A percentile compares a stretch with the other conserved stretches of the same genome.
These are phyloP conservation scores for Plantago coronopus DNA, from an alignment of 305 asterid genomes.

Conservation along the genomic window DNA sequence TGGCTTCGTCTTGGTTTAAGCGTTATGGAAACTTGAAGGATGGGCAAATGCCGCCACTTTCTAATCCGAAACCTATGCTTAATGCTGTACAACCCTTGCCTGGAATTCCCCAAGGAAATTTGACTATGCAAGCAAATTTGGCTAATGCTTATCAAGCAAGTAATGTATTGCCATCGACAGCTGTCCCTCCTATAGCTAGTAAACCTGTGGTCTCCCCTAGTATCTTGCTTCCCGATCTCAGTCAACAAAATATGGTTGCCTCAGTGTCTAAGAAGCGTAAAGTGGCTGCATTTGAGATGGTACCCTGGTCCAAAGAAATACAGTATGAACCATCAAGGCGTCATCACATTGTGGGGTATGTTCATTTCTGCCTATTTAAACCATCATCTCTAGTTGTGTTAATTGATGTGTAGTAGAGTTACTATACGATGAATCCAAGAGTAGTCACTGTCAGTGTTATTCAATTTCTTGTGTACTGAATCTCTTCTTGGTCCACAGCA, in stretches of 20 bases:
- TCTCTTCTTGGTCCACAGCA: conserved; percentile 34
- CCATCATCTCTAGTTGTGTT: not conserved
- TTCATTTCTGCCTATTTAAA: conserved; percentile 20
- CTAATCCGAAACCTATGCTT: conserved; percentile 25
- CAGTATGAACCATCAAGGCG: conserved; percentile 24
- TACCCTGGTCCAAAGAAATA: conserved; percentile 69
- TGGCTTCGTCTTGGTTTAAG: conserved; percentile 56
- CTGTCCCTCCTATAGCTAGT: conserved; percentile 24
- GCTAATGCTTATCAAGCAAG: conserved; percentile 26
- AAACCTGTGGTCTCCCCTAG: conserved; percentile 27
- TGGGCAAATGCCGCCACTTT: conserved; percentile 33
- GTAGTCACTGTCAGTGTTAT: conserved; percentile 5
- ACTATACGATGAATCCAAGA: too few species aligned
- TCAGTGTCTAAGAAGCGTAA: conserved; percentile 55
- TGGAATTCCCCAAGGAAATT: conserved; percentile 29
- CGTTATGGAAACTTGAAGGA: conserved; percentile 38
- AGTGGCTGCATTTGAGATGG: conserved; percentile 31
- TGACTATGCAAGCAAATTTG: conserved; percentile 33
- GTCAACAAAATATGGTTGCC: conserved; percentile 30
- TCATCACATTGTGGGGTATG: conserved; percentile 53
- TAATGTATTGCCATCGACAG: conserved; percentile 25
- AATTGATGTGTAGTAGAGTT: not conserved
- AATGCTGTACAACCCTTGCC: conserved; percentile 29
- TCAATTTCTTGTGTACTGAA: conserved; percentile 17
- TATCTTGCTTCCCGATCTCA: conserved; percentile 33